phyloP scores from a whole-genome alignment of 2,329 filamentous ascomycete genomes.

The Aspergillus tanneri region DNA sequence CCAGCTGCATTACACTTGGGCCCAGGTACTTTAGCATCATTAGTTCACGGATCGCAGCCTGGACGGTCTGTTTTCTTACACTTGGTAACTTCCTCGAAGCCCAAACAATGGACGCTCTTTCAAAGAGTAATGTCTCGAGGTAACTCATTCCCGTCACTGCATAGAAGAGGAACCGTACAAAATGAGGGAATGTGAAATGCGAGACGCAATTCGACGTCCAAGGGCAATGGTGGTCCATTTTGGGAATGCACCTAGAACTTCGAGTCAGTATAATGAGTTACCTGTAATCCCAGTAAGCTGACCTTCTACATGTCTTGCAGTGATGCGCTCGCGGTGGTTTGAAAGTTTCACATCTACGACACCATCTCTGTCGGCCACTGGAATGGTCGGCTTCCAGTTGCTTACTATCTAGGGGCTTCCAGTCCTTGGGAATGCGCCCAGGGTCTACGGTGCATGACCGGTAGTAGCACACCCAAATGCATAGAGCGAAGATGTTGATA shows the following conservation, averaged over 20 bases:
- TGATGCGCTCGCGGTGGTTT: slow-evolving; percentile 66
- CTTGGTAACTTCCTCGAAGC: slow-evolving; percentile 55
- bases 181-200: slow-evolving; percentile 64
- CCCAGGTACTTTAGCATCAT: slow-evolving; percentile 55
- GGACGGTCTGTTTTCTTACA: slow-evolving; percentile 39
- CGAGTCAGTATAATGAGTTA: not conserved
- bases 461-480: slow-evolving; percentile 60
- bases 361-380: slow-evolving; percentile 52
- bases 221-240: slow-evolving; percentile 67
- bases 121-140: slow-evolving; percentile 56
- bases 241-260: slow-evolving; percentile 60
- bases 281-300: slow-evolving; percentile 7
- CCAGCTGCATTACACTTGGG: slow-evolving; percentile 53
- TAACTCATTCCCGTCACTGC: slow-evolving; percentile 58
- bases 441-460: slow-evolving; percentile 60
- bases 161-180: slow-evolving; percentile 63
- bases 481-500: slow-evolving; percentile 56
- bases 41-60: not conserved
- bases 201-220: slow-evolving; percentile 68
- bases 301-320: slow-evolving; percentile 63
- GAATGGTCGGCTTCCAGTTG: slow-evolving; percentile 21
- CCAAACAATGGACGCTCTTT: slow-evolving; percentile 56
- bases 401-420: slow-evolving; percentile 26
- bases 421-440: slow-evolving; percentile 52
- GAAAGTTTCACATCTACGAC: slow-evolving; percentile 59